These are phyloP conservation scores for Aspergillus bombycis DNA, from an alignment of 2,329 filamentous ascomycete genomes.

Conservation along the genomic window DNA sequence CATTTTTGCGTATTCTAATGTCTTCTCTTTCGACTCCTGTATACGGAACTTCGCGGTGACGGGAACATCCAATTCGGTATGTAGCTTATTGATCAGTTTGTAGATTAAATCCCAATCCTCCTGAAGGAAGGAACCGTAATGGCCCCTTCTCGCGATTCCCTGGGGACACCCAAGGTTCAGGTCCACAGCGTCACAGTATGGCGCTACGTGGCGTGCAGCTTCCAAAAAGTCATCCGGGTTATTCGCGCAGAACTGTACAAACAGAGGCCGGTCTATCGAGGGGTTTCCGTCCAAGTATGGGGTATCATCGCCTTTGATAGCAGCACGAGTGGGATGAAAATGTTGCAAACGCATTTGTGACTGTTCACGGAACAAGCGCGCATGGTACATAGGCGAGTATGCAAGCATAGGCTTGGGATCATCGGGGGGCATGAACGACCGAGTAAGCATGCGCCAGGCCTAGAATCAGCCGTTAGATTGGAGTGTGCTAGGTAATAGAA, in stretches of 20 bases:
- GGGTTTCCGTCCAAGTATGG: conserved; percentile 85
- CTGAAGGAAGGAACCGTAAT: conserved; percentile 93
- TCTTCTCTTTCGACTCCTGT: conserved; percentile 82
- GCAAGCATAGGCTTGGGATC: conserved; percentile 71
- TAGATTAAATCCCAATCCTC: conserved; percentile 86
- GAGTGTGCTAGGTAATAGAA: not conserved
- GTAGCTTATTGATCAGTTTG: conserved; percentile 79
- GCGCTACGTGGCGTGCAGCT: conserved; percentile 76
- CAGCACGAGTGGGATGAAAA: conserved; percentile 69
- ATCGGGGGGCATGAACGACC: conserved; percentile 78
- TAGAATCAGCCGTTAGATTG: conserved; percentile 42
- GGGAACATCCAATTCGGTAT: conserved; percentile 76
- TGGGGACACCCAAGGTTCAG: conserved; percentile 95
- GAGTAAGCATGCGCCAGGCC: conserved; percentile 96
- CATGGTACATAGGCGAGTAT: conserved; percentile 96
- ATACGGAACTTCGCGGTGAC: conserved; percentile 95
- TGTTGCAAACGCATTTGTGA: conserved; percentile 75
- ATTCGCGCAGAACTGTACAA: conserved; percentile 87
- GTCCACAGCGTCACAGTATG: conserved; percentile 93
- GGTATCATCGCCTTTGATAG: conserved; percentile 33
- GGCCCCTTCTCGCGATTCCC: conserved; percentile 86
- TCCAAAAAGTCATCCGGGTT: conserved; percentile 52
- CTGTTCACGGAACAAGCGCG: conserved; percentile 79
- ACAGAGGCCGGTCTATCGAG: conserved; percentile 79
- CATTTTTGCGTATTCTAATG: conserved; percentile 84